A percentile compares a stretch with the other conserved stretches of the same genome.
Evolutionary conservation across 2,329 filamentous ascomycete genomes (phyloP).

Genomic region (Plenodomus lindquistii): DNA sequence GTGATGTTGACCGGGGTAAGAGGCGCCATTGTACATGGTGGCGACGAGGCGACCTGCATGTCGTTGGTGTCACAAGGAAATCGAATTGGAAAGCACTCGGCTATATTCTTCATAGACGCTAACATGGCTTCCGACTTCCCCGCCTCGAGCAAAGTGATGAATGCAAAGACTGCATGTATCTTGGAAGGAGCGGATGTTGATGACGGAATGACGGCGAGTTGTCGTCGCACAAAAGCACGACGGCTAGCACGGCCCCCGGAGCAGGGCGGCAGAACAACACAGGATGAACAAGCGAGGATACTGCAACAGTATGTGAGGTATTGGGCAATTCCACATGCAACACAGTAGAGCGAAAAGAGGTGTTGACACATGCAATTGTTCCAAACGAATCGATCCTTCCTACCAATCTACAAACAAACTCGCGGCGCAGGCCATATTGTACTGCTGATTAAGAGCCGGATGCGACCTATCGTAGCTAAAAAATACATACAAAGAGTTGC

Average conservation of each 20-base stretch:
- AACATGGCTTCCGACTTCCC: conserved; percentile 12
- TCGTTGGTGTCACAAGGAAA: neutral
- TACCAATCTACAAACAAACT: conserved; percentile 21
- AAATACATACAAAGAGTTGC: conserved; percentile 41
- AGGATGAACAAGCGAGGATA: neutral
- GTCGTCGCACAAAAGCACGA: neutral
- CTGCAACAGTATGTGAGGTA: too few species aligned
- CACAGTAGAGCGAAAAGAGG: too few species aligned
- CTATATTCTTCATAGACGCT: neutral
- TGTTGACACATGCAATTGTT: conserved; percentile 27
- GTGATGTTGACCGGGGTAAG: neutral
- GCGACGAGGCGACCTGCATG: neutral
- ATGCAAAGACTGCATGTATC: neutral
- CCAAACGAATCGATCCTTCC: conserved; percentile 23
- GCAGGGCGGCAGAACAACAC: too few species aligned
- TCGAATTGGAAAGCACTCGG: neutral
- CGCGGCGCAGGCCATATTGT: conserved; percentile 26
- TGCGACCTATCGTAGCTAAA: conserved; percentile 36
- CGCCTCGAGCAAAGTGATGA: conserved; percentile 17
- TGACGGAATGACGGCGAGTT: conserved; percentile 4
- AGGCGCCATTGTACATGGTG: conserved; percentile 9
- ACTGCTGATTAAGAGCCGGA: conserved; percentile 41
- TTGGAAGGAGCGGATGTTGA: neutral
- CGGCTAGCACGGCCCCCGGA: neutral
- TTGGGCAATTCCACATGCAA: too few species aligned